Conservation (phyloP, 148 eudicot genomes). For the Spergularia bocconei region DNA sequence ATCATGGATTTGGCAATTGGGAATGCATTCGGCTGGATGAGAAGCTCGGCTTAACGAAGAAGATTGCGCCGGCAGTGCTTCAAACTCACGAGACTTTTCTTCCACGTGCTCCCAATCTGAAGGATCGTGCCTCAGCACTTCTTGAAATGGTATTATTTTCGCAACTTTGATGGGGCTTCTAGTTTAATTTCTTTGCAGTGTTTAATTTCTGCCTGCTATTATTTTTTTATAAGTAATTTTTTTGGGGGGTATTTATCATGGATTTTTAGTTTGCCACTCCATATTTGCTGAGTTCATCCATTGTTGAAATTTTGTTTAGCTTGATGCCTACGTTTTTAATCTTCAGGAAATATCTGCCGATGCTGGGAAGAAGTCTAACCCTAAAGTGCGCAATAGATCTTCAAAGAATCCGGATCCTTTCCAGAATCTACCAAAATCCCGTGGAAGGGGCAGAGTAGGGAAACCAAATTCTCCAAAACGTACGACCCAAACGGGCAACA, state of each 20-base stretch:
- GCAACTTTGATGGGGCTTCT: neutral
- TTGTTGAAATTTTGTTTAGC: neutral
- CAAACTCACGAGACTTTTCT: conserved; percentile 98
- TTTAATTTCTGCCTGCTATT: neutral
- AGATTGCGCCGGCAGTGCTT: conserved; percentile 98
- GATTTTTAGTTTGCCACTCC: neutral
- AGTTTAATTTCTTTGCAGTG: neutral
- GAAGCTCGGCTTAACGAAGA: conserved; percentile 77
- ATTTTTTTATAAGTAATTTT: neutral
- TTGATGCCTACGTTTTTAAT: conserved; percentile 19
- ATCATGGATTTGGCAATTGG: conserved; percentile 99
- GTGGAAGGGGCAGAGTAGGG: conserved; percentile 55
- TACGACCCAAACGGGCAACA: conserved; percentile 34
- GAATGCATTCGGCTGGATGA: conserved; percentile 92
- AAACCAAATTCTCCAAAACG: conserved; percentile 47
- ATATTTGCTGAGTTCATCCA: neutral
- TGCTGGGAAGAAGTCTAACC: conserved; percentile 53
- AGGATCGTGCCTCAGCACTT: conserved; percentile 93
- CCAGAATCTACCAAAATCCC: conserved; percentile 34
- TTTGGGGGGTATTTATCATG: neutral
- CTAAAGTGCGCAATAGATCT: conserved; percentile 66
- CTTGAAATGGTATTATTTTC: conserved; percentile 70
- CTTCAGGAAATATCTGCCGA: conserved; percentile 74
- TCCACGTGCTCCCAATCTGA: conserved; percentile 98
- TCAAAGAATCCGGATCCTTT: conserved; percentile 48